These are phyloP conservation scores for Fusarium hostae DNA, from an alignment of 2,329 filamentous ascomycete genomes.

Conservation along the genomic window DNA sequence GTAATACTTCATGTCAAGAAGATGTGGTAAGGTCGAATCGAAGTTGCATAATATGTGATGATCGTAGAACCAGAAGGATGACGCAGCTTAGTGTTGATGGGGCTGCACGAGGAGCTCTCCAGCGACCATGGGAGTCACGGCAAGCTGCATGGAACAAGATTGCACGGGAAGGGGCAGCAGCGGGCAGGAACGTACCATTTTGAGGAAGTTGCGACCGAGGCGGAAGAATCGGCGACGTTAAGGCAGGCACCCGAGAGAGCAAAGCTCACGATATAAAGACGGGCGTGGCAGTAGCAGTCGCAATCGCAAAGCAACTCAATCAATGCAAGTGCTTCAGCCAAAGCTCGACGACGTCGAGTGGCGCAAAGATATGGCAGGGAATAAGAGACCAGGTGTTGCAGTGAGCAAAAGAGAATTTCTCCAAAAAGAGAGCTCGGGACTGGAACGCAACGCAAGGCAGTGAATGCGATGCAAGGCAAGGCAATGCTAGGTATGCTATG, in stretches of 20 bases:
- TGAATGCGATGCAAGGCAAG: slow-evolving; percentile 25
- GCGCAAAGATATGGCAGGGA: slow-evolving; percentile 14
- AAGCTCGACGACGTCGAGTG: slow-evolving; percentile 33
- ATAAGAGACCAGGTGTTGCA: slow-evolving; percentile 1
- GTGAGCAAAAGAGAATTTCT: slow-evolving; percentile 21
- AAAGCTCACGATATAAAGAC: slow-evolving; percentile 28
- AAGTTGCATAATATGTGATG: slow-evolving; percentile 10
- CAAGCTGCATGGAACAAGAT: slow-evolving; percentile 27
- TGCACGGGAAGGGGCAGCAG: slow-evolving; percentile 11
- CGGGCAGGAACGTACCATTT: slow-evolving; percentile 37
- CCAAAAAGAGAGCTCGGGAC: slow-evolving; percentile 24
- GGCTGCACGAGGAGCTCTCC: slow-evolving; percentile 18
- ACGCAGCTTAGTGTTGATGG: slow-evolving; percentile 35
- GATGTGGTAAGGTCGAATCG: neutral
- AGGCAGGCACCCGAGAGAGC: slow-evolving; percentile 9
- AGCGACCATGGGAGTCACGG: slow-evolving; percentile 26
- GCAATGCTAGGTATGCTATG: slow-evolving; percentile 14
- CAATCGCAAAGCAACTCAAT: slow-evolving; percentile 6
- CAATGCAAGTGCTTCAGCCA: slow-evolving; percentile 20
- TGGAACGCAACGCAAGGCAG: slow-evolving; percentile 20
- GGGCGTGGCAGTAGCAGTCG: slow-evolving; percentile 13
- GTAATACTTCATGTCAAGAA: slow-evolving; percentile 8
- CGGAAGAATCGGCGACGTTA: slow-evolving; percentile 12
- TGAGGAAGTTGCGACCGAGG: slow-evolving; percentile 29
- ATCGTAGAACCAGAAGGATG: slow-evolving; percentile 18